phyloP scores from a whole-genome alignment of 2,329 filamentous ascomycete genomes.

The Botrytis deweyae region DNA sequence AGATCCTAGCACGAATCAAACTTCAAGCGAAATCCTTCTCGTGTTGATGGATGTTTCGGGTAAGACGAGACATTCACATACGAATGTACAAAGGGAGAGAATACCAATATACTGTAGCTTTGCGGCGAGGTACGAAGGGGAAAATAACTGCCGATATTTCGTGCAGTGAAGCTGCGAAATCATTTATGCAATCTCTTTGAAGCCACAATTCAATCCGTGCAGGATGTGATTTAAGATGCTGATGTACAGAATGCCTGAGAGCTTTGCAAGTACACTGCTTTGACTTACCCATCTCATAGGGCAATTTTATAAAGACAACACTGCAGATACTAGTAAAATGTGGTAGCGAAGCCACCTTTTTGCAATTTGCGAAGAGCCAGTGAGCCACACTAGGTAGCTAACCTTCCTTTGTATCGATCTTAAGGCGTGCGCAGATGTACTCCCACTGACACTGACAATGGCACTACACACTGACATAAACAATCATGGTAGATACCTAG shows the following conservation, averaged over 20 bases:
- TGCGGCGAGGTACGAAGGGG: slow-evolving; percentile 9
- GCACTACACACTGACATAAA: slow-evolving; percentile 4
- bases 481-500: neutral
- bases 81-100: slow-evolving; percentile 6
- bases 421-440: neutral
- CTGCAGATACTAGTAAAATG: neutral
- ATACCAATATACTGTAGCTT: neutral
- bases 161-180: neutral
- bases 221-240: slow-evolving; percentile 1
- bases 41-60: slow-evolving; percentile 12
- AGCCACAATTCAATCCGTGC: neutral
- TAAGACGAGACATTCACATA: slow-evolving; percentile 8
- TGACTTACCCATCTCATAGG: neutral
- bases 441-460: slow-evolving; percentile 1
- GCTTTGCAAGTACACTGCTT: neutral
- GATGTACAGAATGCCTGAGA: slow-evolving; percentile 15
- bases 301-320: neutral
- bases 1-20: neutral
- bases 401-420: slow-evolving; percentile 5
- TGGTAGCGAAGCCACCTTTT: neutral
- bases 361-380: neutral
- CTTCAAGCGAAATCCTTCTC: slow-evolving; percentile 14
- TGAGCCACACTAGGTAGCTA: slow-evolving; percentile 10
- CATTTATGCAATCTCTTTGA: slow-evolving; percentile 3
- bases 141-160: neutral